These are phyloP conservation scores for Cyberlindnera mississippiensis DNA, from an alignment of 805 yeast genomes.

Conservation along the genomic window DNA sequence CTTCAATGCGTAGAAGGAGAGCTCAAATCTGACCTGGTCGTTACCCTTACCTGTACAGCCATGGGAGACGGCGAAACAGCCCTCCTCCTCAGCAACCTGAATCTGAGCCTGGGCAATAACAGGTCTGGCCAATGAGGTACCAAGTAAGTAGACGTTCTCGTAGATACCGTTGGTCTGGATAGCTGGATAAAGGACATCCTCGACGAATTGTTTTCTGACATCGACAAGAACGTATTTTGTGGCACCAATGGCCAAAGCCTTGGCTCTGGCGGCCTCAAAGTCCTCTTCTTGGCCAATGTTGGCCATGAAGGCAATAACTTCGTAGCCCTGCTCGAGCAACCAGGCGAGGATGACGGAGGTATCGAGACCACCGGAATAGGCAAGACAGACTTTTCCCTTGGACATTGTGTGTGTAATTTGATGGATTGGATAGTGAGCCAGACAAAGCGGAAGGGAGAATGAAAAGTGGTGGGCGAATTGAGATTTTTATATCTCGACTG, in stretches of 20 bases:
- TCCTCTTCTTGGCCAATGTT: constrained; percentile 99
- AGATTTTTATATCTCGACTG: too few relatives aligned
- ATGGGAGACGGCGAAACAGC: constrained; percentile 97
- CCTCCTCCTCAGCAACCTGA: constrained; percentile 93
- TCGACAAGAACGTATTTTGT: constrained; percentile 91
- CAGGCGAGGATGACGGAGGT: constrained; percentile 97
- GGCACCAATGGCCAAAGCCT: constrained; percentile 96
- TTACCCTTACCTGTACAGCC: constrained; percentile 99
- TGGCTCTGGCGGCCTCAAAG: constrained; percentile 93
- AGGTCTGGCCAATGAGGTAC: constrained; percentile 98
- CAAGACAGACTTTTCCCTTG: constrained; percentile 98
- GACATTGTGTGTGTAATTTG: constrained; percentile 50
- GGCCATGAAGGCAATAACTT: constrained; percentile 97
- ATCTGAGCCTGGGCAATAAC: constrained; percentile 98
- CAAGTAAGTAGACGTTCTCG: constrained; percentile 94
- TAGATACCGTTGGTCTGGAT: constrained; percentile 96
- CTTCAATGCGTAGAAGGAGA: constrained; percentile 94
- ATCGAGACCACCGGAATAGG: constrained; percentile 98
- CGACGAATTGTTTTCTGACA: constrained; percentile 92
- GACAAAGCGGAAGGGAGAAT: too few relatives aligned
- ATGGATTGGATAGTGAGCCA: neutral
- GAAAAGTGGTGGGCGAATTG: too few relatives aligned
- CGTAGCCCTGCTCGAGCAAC: constrained; percentile 97
- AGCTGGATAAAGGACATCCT: constrained; percentile 90
- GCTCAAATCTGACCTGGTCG: constrained; percentile 97